Evolutionary conservation across 2,329 filamentous ascomycete genomes (phyloP), one percentile per base, ranked within the genome.

Genomic region (Alternaria burnsii): DNA sequence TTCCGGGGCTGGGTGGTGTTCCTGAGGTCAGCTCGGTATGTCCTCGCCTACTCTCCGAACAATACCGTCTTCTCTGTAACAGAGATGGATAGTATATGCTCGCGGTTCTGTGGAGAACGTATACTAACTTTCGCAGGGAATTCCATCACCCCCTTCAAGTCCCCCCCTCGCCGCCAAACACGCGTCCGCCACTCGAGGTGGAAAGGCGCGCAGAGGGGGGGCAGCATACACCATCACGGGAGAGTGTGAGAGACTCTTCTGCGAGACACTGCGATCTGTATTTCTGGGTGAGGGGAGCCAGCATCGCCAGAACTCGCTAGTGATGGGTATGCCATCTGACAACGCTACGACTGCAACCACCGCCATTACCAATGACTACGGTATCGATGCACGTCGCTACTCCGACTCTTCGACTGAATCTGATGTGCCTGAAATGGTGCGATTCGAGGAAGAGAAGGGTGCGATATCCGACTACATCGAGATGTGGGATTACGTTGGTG

Each of bases 171-270:
- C 88, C 84, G 58, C 58, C 58, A 60, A 55, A 58, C 47, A 60
- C 34, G 47, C 58, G 50, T 52, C 58, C 40, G 22, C 57, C 47
- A 89, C 89, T 80, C 83, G 91, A 78, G 70, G 62, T 69, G 70
- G 72, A 69, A 68, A 69, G 76, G 81, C 81, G 80, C 78, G 80
- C 74, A 83, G 81, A 90, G 91, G 91, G 91, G 93, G 93, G 93
- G 93, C 93, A 90, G 89, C 92, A 91, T 89, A 92, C 83, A 89
- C 90, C 85, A 97, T 97, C 87, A 93, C 91, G 92, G 93, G 91
- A 93, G 93, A 97, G 92, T 97, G 94, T 97, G 94, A 97, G 93
- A 97, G 94, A 87, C 94, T 97, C 90, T 97, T 97, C 88, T 97
- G 94, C 85, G 93, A 94, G 90, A 90, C 89, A 87, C 92, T 97